A percentile compares a stretch with the other conserved stretches of the same genome.
These are phyloP conservation scores for Wallacemonas rigidus DNA, from an alignment of 208 protist genomes.

Conservation along the genomic window DNA sequence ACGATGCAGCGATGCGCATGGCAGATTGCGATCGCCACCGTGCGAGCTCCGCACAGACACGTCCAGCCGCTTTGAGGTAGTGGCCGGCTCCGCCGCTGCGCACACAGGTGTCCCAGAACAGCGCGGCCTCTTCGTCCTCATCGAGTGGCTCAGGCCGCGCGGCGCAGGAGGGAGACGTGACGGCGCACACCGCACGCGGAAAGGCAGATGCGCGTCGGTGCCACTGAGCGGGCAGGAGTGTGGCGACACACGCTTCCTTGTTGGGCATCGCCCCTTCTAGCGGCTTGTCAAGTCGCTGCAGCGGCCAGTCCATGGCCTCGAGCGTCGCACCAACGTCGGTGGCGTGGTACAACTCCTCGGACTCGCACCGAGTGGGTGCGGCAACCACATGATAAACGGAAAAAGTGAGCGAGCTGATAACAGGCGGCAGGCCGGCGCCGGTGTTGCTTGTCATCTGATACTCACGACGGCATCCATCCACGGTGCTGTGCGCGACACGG, in stretches of 20 bases:
- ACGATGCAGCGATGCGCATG: too few relatives aligned
- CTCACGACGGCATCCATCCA: conserved; percentile 25
- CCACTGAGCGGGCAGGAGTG: too few relatives aligned
- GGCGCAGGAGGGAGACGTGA: too few relatives aligned
- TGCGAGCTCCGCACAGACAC: conserved; percentile 47
- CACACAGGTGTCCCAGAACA: not conserved
- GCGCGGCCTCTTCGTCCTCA: not conserved
- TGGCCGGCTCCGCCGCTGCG: not conserved
- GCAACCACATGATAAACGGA: not conserved
- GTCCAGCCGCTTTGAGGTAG: conserved; percentile 6
- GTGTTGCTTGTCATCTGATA: conserved; percentile 42
- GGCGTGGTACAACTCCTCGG: too few relatives aligned
- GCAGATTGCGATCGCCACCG: conserved; percentile 27
- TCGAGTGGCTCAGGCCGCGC: not conserved
- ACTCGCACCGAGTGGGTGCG: not conserved
- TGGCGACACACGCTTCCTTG: too few relatives aligned
- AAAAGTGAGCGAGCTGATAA: conserved; percentile 30
- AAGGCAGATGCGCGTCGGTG: not conserved
- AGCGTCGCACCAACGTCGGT: too few relatives aligned
- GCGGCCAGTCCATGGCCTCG: too few relatives aligned
- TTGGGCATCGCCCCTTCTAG: too few relatives aligned
- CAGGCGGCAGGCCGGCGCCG: conserved; percentile 34
- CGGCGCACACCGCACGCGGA: not conserved
- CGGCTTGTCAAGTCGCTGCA: too few relatives aligned
- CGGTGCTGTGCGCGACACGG: conserved; percentile 51